Evolutionary conservation across 352 stramenopile species (phyloP), one percentile per base, ranked within the genome.

Genomic region (Pythium scleroteichum): DNA sequence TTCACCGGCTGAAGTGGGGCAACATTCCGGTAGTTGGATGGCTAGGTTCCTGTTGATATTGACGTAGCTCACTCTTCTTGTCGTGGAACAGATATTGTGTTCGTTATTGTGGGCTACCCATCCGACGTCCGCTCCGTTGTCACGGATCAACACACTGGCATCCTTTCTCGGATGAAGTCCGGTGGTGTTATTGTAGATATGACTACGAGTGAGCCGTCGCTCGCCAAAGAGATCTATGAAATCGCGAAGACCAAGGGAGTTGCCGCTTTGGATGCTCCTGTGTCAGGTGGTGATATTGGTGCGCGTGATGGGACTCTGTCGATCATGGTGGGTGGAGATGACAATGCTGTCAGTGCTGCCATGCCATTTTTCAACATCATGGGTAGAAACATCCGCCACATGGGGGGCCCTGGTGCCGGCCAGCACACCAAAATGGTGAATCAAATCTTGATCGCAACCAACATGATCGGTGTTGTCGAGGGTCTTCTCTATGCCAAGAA

Each of bases 401-500:
- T 96, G 83, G 90, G 90, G 24, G 73, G 74, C 10, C 57, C 88
- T 17, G 90, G 89, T 5, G 76, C 85, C 38, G 90, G 90, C 0
- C 87, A 97, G 59, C 83, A 95, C 62, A 96, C 89, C 19, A 97
- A 97, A 75, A 95, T 96, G 86, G 88, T 97, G 57, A 97, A 97
- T 67, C 90, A 97, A 62, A 91, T 94, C 62, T 56, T 94, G 65
- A 95, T 95, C 54, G 79, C 83, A 33, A 92, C 83, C 44, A 92
- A 88, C 62, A 95, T 95, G 87, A 93, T 96, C 51, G 90, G 88
- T 33, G 84, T 96, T 14, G 83, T 90, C 14, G 90, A 97, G 72
- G 80, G 87, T 7, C 66, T 97, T 49, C 55, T 97, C 26, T 97
- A 97, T 65, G 88, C 86, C 20, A 90, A 95, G 69, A 88, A 85